Conservation (phyloP, 2,329 filamentous ascomycete genomes). For the Colletotrichum sp. region DNA sequence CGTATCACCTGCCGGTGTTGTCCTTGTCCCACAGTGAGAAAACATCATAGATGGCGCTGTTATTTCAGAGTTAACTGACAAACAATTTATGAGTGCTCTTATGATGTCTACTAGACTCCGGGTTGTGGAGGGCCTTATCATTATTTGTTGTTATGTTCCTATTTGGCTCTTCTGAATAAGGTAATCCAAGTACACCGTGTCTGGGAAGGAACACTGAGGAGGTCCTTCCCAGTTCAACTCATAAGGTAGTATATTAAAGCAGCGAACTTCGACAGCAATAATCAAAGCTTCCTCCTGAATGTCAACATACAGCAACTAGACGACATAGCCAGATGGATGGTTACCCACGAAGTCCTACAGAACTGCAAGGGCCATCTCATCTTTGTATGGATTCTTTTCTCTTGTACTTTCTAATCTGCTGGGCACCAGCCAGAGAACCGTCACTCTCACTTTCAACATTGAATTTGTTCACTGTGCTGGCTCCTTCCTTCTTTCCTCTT, state of each 20-base stretch:
- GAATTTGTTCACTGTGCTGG: neutral
- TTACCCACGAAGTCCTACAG: neutral
- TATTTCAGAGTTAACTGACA: neutral
- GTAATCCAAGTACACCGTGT: neutral
- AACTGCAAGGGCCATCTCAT: neutral
- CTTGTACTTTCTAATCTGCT: neutral
- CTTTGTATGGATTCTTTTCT: neutral
- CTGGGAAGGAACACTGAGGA: neutral
- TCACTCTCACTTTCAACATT: neutral
- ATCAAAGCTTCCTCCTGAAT: neutral
- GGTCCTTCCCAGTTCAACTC: neutral
- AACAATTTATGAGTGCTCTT: neutral
- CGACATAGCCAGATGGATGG: neutral
- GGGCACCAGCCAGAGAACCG: neutral
- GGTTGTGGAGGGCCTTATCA: neutral
- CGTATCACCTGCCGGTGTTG: neutral
- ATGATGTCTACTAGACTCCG: neutral
- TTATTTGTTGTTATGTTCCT: neutral
- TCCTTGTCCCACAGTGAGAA: neutral
- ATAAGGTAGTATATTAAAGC: neutral
- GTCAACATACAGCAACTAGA: neutral
- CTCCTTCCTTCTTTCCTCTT: neutral
- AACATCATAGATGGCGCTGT: neutral
- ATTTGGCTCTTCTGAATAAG: neutral
- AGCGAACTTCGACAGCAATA: neutral